phyloP scores from a whole-genome alignment of 352 stramenopile genomes.

The Globisporangium parvum region DNA sequence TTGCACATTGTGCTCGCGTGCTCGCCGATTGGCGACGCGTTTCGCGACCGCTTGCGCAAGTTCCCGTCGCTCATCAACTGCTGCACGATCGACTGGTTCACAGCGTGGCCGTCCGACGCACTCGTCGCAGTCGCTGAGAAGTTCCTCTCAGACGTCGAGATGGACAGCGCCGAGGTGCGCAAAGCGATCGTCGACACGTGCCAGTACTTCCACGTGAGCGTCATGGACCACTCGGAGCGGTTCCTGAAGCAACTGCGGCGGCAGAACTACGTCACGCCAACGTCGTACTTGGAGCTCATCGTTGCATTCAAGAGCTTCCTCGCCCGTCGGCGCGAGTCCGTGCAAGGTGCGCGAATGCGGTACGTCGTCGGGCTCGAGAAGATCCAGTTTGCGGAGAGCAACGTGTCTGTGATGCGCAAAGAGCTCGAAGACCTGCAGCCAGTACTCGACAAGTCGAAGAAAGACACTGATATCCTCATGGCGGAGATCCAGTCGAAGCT shows the following conservation, averaged over 20 bases:
- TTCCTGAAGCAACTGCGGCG: conserved; percentile 83
- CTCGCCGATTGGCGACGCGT: conserved; percentile 92
- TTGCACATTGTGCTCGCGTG: conserved; percentile 94
- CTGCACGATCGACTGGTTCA: conserved; percentile 98
- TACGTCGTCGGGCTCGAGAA: conserved; percentile 93
- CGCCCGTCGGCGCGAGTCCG: conserved; percentile 68
- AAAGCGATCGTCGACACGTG: conserved; percentile 88
- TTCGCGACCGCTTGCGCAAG: conserved; percentile 90
- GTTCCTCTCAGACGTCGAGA: conserved; percentile 88
- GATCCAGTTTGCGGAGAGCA: conserved; percentile 90
- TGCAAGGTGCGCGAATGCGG: conserved; percentile 74
- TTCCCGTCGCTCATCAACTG: conserved; percentile 96
- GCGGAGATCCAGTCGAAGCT: conserved; percentile 91
- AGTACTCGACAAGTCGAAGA: conserved; percentile 87
- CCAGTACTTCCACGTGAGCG: conserved; percentile 91
- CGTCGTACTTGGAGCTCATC: conserved; percentile 94
- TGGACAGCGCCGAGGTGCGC: conserved; percentile 70
- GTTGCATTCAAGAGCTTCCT: conserved; percentile 91
- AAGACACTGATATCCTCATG: conserved; percentile 93
- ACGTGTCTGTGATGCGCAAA: conserved; percentile 92
- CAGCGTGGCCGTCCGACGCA: conserved; percentile 90
- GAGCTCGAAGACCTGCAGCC: conserved; percentile 93
- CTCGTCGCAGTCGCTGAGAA: conserved; percentile 91
- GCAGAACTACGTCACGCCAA: conserved; percentile 95
- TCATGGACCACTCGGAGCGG: conserved; percentile 75